phyloP scores from a whole-genome alignment of 1,139 yeast genomes.

The Suhomyces coccinellae region DNA sequence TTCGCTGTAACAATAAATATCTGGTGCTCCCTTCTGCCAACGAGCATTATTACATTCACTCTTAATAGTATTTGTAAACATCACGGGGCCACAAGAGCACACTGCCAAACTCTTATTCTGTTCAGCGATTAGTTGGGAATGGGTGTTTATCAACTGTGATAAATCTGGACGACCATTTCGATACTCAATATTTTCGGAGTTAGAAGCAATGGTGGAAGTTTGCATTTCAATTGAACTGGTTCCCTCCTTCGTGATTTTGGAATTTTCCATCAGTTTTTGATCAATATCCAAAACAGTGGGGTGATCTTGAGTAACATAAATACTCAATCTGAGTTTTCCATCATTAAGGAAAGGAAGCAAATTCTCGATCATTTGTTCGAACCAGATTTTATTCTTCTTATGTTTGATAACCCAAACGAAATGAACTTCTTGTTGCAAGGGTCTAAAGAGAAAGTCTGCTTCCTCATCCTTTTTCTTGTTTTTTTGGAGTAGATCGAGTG shows the following conservation, averaged over 20 bases:
- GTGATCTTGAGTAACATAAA: slow-evolving; percentile 25
- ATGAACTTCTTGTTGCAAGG: slow-evolving; percentile 27
- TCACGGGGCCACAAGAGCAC: slow-evolving; percentile 39
- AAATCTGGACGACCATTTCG: slow-evolving; percentile 12
- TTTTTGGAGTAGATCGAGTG: slow-evolving; percentile 36
- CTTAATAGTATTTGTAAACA: slow-evolving; percentile 29
- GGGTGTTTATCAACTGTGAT: slow-evolving; percentile 1
- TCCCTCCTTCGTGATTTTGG: neutral
- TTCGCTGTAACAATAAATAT: slow-evolving; percentile 39
- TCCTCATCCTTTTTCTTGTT: slow-evolving; percentile 24
- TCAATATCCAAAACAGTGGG: neutral
- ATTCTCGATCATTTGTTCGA: slow-evolving; percentile 32
- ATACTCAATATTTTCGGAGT: neutral
- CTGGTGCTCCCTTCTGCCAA: slow-evolving; percentile 28
- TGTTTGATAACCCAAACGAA: slow-evolving; percentile 39
- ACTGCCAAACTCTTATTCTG: slow-evolving; percentile 30
- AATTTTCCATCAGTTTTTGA: neutral
- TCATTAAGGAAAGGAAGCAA: slow-evolving; percentile 25
- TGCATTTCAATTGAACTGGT: neutral
- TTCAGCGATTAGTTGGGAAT: slow-evolving; percentile 8
- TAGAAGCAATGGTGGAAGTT: neutral
- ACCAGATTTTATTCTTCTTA: slow-evolving; percentile 36
- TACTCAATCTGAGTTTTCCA: slow-evolving; percentile 27
- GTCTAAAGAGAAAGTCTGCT: slow-evolving; percentile 37
- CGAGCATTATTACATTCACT: slow-evolving; percentile 30